Evolutionary conservation across 768 basidiomycete species (phyloP), one percentile per base, ranked within the genome.

Genomic region (Leccinellum albellum): DNA sequence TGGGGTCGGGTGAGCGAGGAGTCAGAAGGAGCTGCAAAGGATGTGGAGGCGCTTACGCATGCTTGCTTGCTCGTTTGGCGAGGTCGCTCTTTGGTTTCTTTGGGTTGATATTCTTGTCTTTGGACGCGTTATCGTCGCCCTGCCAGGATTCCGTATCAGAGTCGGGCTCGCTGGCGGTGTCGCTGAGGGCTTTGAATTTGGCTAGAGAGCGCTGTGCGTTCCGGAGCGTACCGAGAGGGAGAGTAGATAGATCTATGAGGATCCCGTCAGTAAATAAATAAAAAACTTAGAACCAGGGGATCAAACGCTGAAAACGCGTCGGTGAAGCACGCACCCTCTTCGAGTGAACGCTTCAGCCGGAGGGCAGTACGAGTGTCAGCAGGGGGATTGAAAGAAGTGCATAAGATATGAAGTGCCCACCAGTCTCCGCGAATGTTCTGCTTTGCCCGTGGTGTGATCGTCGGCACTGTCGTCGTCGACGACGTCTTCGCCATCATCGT

Each of bases 11-110:
- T 42, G 20, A 13, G 40, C 40, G 12, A 42, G 6, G 17, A 37
- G 17, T 3, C 4, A 10, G 9, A 10, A 37, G 17, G 35, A n/a
- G 7, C 33, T 35, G 35, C 17, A 40, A 40, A 20, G 20, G 12
- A 20, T 12, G 20, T 32, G 5, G 21, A 9, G 50, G 14, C 24
- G 80, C 92, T 60, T 73, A 95, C 94, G 95, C 92, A 73, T 96
- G 88, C 66, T 98, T 97, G 67, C 81, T 83, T 6, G 79, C 69
- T 44, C 94, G 80, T 72, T 88, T 88, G 13, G 77, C 67, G 3
- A 83, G 75, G 56, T 79, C 76, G 35, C 71, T 78, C 55, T 77
- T 77, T 46, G 72, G 69, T 76, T 51, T 40, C 40, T 3, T 40
- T 40, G 40, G 40, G 3, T 21, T 46, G 45, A 71, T 78, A 47